Conservation (phyloP, 140 eudicot genomes). For the Anethum foeniculum region DNA sequence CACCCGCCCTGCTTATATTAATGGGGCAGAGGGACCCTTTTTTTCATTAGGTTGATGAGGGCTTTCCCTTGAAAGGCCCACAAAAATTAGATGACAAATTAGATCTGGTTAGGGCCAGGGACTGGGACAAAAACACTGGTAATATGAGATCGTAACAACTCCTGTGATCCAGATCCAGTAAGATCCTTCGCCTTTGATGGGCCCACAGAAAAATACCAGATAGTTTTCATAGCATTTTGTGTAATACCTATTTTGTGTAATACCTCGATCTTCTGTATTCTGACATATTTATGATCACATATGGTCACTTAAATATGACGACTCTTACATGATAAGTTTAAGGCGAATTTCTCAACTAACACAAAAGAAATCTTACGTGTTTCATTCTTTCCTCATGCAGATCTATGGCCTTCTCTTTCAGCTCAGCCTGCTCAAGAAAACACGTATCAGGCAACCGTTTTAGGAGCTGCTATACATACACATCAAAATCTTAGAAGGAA, state of each 20-base stretch:
- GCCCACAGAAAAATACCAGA: background rate
- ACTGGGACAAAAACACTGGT: background rate
- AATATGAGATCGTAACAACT: background rate
- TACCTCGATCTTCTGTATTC: background rate
- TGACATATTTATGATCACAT: background rate
- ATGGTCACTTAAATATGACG: background rate
- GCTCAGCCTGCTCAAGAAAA: conserved; percentile 45
- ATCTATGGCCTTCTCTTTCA: conserved; percentile 53
- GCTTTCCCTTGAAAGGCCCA: background rate
- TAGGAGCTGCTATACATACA: background rate
- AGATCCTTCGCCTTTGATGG: background rate
- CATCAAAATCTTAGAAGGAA: background rate
- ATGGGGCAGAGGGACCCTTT: too few relatives aligned
- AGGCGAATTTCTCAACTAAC: background rate
- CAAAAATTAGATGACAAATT: background rate
- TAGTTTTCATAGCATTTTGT: background rate
- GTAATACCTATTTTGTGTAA: background rate
- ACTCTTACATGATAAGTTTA: background rate
- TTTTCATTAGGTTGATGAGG: background rate
- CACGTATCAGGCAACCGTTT: conserved; percentile 7
- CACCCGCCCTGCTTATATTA: too few relatives aligned
- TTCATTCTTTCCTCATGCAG: conserved; percentile 61
- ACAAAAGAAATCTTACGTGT: conserved; percentile 30
- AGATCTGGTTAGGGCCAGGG: background rate
- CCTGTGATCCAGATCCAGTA: background rate